A percentile compares a stretch with the other conserved stretches of the same genome.
phyloP scores from a whole-genome alignment of 2,329 filamentous ascomycete genomes.

The Macrophomina phaseolina region DNA sequence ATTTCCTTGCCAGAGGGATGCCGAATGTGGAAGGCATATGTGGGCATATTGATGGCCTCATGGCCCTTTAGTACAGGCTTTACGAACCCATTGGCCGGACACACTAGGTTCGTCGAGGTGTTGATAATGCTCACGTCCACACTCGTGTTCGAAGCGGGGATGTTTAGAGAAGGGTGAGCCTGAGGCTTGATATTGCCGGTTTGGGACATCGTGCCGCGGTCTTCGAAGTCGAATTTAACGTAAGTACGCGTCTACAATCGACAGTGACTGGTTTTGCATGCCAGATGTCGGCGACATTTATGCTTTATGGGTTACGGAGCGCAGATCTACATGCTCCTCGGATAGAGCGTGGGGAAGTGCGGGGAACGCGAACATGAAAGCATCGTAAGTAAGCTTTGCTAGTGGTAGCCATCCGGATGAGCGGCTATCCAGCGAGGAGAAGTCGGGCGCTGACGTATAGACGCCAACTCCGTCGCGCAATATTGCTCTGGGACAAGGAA shows the following conservation, averaged over 20 bases:
- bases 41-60: constrained; percentile 37
- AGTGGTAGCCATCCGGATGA: constrained; percentile 6
- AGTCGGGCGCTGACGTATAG: neutral
- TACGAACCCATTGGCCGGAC: constrained; percentile 22
- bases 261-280: neutral
- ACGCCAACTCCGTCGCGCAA: neutral
- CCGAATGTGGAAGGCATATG: constrained; percentile 56
- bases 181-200: constrained; percentile 21
- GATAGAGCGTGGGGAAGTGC: constrained; percentile 18
- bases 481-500: neutral
- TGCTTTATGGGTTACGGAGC: neutral
- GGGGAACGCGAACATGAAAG: constrained; percentile 10
- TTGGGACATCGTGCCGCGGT: constrained; percentile 13
- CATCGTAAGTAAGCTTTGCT: neutral
- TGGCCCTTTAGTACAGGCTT: constrained; percentile 23
- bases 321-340: constrained; percentile 13
- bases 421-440: neutral
- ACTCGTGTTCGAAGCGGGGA: constrained; percentile 8
- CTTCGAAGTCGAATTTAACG: neutral
- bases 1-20: constrained; percentile 50
- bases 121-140: constrained; percentile 24
- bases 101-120: constrained; percentile 26
- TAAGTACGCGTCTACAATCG: too few relatives aligned
- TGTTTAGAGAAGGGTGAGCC: constrained; percentile 13
- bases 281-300: neutral